A percentile compares a stretch with the other conserved stretches of the same genome.
phyloP scores from a whole-genome alignment of 2,329 filamentous ascomycete genomes.

The Venturia aucupariae region DNA sequence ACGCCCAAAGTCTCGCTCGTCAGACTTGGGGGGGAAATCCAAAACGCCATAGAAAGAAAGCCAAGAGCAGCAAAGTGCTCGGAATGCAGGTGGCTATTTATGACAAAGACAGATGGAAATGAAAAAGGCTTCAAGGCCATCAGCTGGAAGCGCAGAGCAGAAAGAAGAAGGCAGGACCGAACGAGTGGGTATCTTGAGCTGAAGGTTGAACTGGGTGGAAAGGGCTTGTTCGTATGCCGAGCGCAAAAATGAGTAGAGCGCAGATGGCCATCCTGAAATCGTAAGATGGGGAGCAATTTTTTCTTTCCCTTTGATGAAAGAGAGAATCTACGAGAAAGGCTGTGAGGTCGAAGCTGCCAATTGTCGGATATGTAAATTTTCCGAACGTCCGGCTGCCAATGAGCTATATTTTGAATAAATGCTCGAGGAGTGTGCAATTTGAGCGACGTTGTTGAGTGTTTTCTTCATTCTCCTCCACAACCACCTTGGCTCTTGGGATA shows the following conservation, averaged over 20 bases:
- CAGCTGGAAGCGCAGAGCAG: neutral
- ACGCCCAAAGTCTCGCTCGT: conserved; percentile 4
- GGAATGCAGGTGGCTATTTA: neutral
- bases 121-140: neutral
- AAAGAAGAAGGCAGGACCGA: neutral
- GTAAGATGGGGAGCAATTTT: neutral
- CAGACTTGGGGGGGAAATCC: neutral
- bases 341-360: neutral
- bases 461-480: neutral
- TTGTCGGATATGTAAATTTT: neutral
- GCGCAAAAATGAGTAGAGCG: neutral
- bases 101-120: neutral
- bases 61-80: neutral
- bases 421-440: neutral
- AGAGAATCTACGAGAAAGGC: neutral
- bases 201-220: neutral
- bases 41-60: neutral
- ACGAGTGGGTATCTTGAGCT: conserved; percentile 4
- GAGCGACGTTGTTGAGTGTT: neutral
- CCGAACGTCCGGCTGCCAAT: neutral
- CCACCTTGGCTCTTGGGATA: conserved; percentile 22
- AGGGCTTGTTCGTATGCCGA: too few species aligned
- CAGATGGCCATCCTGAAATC: neutral
- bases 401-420: neutral
- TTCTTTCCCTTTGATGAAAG: too few species aligned